phyloP scores from a whole-genome alignment of 768 basidiomycete species.

The Suillus ampliporus region DNA sequence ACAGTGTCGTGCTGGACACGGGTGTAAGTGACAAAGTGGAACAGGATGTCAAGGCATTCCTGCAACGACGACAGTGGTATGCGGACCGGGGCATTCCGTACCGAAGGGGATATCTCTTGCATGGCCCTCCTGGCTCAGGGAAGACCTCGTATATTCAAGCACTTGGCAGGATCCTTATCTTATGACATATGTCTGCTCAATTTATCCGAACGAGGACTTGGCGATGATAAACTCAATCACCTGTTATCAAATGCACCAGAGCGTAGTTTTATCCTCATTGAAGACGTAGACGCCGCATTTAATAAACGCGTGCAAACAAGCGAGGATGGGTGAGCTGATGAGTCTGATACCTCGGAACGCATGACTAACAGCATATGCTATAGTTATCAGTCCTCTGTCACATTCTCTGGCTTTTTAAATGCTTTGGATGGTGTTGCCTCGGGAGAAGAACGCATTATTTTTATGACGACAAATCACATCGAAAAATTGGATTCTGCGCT shows the following conservation, averaged over 20 bases:
- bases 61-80: constrained; percentile 90
- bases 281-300: constrained; percentile 98
- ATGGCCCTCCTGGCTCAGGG: constrained; percentile 97
- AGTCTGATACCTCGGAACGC: neutral
- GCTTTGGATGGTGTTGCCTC: constrained; percentile 98
- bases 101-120: constrained; percentile 90
- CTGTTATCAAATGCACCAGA: constrained; percentile 93
- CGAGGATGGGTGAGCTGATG: constrained; percentile 81
- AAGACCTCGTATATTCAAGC: constrained; percentile 99
- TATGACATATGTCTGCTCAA: constrained; percentile 98
- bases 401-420: constrained; percentile 97
- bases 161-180: constrained; percentile 84
- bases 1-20: constrained; percentile 85
- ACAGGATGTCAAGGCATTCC: constrained; percentile 79
- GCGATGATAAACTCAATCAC: constrained; percentile 96
- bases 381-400: constrained; percentile 94
- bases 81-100: constrained; percentile 99
- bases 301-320: constrained; percentile 88
- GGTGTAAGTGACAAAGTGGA: constrained; percentile 89
- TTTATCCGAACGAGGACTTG: constrained; percentile 92
- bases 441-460: constrained; percentile 96
- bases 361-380: neutral
- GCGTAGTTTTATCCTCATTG: constrained; percentile 91
- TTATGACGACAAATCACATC: constrained; percentile 99
- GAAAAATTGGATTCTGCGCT: constrained; percentile 90